Percentiles rank a stretch among this genome's conserved stretches.
Conservation (phyloP, 805 yeast species). For the Myxozyma nipponensis region DNA sequence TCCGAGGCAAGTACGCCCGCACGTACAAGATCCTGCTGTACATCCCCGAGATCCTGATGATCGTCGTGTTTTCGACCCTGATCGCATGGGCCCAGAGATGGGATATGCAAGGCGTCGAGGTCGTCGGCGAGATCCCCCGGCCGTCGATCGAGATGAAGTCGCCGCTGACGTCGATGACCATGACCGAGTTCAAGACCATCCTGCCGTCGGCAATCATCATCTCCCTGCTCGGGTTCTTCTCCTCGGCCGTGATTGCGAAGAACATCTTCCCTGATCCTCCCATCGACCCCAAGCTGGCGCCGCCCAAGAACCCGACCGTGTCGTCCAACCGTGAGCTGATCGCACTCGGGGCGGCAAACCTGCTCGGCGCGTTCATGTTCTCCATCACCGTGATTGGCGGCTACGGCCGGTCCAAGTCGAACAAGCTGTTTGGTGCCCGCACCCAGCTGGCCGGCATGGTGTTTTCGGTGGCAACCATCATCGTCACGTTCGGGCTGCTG, state of each 20-base stretch:
- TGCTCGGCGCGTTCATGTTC: slow-evolving; percentile 52
- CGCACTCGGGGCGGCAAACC: slow-evolving; percentile 76
- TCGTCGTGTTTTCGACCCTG: slow-evolving; percentile 60
- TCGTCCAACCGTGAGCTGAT: slow-evolving; percentile 88
- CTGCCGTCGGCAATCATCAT: slow-evolving; percentile 70
- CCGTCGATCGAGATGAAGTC: slow-evolving; percentile 49
- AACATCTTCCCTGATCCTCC: slow-evolving; percentile 73
- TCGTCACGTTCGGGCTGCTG: slow-evolving; percentile 59
- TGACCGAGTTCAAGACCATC: slow-evolving; percentile 50
- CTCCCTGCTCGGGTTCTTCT: slow-evolving; percentile 87
- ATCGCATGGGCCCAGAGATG: slow-evolving; percentile 44
- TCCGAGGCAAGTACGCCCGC: slow-evolving; percentile 26
- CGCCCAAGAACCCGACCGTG: slow-evolving; percentile 42
- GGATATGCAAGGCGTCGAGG: slow-evolving; percentile 49
- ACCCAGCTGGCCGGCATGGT: slow-evolving; percentile 80
- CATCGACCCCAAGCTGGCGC: slow-evolving; percentile 26
- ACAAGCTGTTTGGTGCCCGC: slow-evolving; percentile 80
- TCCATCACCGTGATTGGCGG: slow-evolving; percentile 94
- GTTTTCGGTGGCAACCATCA: slow-evolving; percentile 70
- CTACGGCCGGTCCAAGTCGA: slow-evolving; percentile 86
- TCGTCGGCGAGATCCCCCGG: slow-evolving; percentile 64
- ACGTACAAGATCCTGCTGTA: slow-evolving; percentile 51
- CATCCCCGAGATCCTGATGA: slow-evolving; percentile 79
- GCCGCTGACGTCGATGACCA: slow-evolving; percentile 52
- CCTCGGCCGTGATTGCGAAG: slow-evolving; percentile 89